These are phyloP conservation scores for Ramaria sp. DNA, from an alignment of 768 basidiomycete species.

Conservation along the genomic window DNA sequence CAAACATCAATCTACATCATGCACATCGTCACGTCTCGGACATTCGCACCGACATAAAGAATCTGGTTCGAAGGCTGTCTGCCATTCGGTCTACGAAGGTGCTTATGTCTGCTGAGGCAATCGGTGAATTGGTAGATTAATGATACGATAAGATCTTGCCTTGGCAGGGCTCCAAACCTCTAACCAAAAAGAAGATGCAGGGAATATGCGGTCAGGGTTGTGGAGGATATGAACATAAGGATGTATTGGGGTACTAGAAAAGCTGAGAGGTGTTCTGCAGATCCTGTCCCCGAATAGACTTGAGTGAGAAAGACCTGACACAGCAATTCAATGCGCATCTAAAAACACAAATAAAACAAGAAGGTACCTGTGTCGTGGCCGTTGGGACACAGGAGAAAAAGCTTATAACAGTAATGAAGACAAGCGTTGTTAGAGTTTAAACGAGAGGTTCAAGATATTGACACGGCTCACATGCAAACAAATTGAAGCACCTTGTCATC, in stretches of 20 bases:
- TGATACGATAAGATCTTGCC: too few relatives aligned
- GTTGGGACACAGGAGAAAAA: constrained; percentile 53
- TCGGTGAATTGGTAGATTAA: too few relatives aligned
- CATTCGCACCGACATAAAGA: too few relatives aligned
- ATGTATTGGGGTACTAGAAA: constrained; percentile 52
- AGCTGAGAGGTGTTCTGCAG: constrained; percentile 47
- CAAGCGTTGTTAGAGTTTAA: background rate
- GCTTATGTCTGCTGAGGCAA: too few relatives aligned
- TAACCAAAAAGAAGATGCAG: constrained; percentile 25
- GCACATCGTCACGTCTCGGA: too few relatives aligned
- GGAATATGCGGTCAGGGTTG: constrained; percentile 26
- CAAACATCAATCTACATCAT: too few relatives aligned
- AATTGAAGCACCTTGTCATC: constrained; percentile 53
- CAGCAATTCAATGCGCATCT: background rate
- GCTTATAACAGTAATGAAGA: constrained; percentile 18
- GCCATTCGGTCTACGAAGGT: too few relatives aligned
- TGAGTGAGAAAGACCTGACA: constrained; percentile 52
- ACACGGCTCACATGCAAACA: constrained; percentile 49
- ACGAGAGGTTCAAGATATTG: background rate
- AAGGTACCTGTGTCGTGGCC: constrained; percentile 43
- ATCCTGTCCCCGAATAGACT: constrained; percentile 55
- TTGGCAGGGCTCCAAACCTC: background rate
- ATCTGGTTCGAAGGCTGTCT: too few relatives aligned
- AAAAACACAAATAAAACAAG: background rate
- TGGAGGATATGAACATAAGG: constrained; percentile 30